Base-by-base conservation (phyloP, 176 grass and related monocot genomes). In the Elymus sibiricus region DNA sequence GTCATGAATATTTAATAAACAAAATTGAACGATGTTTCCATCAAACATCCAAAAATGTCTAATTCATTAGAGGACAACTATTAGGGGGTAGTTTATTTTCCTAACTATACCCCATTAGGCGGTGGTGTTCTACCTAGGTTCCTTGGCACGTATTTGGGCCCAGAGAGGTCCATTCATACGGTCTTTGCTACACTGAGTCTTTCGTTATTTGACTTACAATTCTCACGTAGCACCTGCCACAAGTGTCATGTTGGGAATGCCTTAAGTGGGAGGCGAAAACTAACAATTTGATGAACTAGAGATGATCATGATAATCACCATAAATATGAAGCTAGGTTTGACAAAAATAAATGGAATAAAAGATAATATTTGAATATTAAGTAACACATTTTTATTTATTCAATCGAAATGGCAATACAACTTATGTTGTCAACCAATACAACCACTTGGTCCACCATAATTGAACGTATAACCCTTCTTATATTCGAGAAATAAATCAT, bases 391-490 rank as follows among this genome's bases (percentile, higher is more conserved):
- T 56, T 56, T 56, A 56, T 56, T 56, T 56, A 56, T 56, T 19
- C 7, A 56, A 56, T 56, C 17, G 2, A 56, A 56, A 56, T 56
- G 19, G 16, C 7, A 56, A 56, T 21, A 56, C 7, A 56, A 56
- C 53, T 22, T 55, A 22, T 58, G 16, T 58, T 44, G 5, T 73
- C 3, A 44, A 26, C 39, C 70, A 73, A 5, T 12, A 51, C 79
- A 81, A 51, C 79, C 79, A 22, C 21, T 27, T 51, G 62, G 79
- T 5, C 79, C 79, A n/a, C 63, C 61, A 68, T 81, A 81, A 28
- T 81, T 51, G 22, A 81, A 81, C 6, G 66, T 32, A 43, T 35
- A 73, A 12, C 11, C 19, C 9, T 13, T 21, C 32, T 39, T 70
- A 5, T 11, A 13, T 38, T 14, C 14, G n/a, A 70, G 2, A 38